Conservation (phyloP, 2,329 filamentous ascomycete genomes). For the Peltaster fructicola region DNA sequence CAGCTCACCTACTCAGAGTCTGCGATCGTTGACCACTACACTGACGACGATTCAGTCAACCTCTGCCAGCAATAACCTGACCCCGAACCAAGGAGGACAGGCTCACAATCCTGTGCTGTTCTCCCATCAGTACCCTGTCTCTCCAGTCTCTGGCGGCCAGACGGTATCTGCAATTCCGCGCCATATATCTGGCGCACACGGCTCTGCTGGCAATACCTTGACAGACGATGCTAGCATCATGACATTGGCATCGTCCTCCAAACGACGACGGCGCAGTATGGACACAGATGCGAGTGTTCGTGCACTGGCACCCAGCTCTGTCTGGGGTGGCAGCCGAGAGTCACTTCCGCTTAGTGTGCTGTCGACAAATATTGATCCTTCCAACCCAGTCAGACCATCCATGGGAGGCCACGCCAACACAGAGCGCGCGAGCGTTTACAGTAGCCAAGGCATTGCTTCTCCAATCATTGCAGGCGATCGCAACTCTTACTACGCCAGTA, state of each 20-base stretch:
- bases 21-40: constrained; percentile 65
- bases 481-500: constrained; percentile 62
- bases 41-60: constrained; percentile 71
- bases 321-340: constrained; percentile 69
- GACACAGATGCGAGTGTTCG: constrained; percentile 76
- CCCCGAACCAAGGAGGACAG: constrained; percentile 10
- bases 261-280: constrained; percentile 60
- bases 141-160: constrained; percentile 33
- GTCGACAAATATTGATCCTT: constrained; percentile 47
- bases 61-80: constrained; percentile 36
- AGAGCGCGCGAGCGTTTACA: constrained; percentile 65
- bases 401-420: constrained; percentile 37
- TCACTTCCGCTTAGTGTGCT: constrained; percentile 63
- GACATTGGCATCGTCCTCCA: constrained; percentile 67
- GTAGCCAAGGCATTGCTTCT: constrained; percentile 22
- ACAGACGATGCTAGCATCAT: constrained; percentile 77
- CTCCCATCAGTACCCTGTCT: constrained; percentile 38
- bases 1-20: constrained; percentile 38
- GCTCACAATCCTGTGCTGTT: constrained; percentile 28
- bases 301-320: constrained; percentile 63
- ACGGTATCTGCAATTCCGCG: constrained; percentile 55
- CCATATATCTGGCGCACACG: constrained; percentile 54
- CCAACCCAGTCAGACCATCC: constrained; percentile 28
- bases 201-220: constrained; percentile 60
- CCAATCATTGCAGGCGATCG: constrained; percentile 55